Evolutionary conservation across 495 filamentous ascomycete species (phyloP).

Genomic region (Aspergillus nanangensis): DNA sequence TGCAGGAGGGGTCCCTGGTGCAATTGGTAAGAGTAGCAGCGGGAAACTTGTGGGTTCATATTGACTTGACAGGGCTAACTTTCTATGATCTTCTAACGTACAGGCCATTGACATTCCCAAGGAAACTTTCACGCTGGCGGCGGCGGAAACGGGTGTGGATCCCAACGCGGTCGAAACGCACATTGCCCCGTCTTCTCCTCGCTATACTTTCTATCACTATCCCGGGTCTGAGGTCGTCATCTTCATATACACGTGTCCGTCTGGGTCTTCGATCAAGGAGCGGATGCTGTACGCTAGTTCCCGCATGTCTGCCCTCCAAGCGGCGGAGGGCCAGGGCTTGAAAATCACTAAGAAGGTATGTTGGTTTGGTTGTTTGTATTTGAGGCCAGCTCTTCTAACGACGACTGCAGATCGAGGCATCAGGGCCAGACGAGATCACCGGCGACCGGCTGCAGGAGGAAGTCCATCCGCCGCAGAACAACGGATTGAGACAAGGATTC

Average conservation of each 20-base stretch:
- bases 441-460: slow-evolving; percentile 66
- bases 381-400: neutral
- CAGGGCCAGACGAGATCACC: slow-evolving; percentile 73
- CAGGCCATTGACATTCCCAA: slow-evolving; percentile 59
- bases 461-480: slow-evolving; percentile 65
- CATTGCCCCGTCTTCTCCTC: slow-evolving; percentile 78
- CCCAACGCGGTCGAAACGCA: slow-evolving; percentile 47
- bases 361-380: neutral
- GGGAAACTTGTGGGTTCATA: neutral
- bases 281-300: slow-evolving; percentile 93
- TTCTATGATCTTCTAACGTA: slow-evolving; percentile 8
- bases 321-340: slow-evolving; percentile 69
- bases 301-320: slow-evolving; percentile 62
- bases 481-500: slow-evolving; percentile 63
- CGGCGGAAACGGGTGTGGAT: slow-evolving; percentile 44
- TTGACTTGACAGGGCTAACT: slow-evolving; percentile 24
- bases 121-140: slow-evolving; percentile 75
- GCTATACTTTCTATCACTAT: slow-evolving; percentile 88
- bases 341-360: slow-evolving; percentile 68
- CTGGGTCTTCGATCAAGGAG: slow-evolving; percentile 76
- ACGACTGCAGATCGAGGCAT: slow-evolving; percentile 58
- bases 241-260: slow-evolving; percentile 93
- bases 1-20: slow-evolving; percentile 61
- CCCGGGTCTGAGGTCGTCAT: slow-evolving; percentile 61
- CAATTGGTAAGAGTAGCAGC: slow-evolving; percentile 60